phyloP scores from a whole-genome alignment of 169 alveolate genomes.

The Neospora caninum region DNA sequence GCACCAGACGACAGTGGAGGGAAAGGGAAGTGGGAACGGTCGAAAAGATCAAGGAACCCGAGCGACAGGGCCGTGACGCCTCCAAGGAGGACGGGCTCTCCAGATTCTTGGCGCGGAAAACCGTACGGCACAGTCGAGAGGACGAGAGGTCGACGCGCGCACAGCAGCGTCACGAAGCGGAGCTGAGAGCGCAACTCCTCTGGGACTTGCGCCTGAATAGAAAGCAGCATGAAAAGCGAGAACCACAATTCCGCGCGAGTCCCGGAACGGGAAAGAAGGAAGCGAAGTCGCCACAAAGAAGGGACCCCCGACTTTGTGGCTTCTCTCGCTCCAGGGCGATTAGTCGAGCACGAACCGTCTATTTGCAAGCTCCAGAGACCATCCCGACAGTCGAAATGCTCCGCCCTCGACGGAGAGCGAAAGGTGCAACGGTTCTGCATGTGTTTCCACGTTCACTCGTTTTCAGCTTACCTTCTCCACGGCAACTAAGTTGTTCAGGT shows the following conservation, averaged over 20 bases:
- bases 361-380: too few relatives aligned
- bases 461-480: background rate
- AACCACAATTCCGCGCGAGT: background rate
- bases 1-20: background rate
- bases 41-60: background rate
- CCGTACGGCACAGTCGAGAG: background rate
- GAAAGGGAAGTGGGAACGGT: background rate
- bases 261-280: too few relatives aligned
- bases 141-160: slow-evolving; percentile 10
- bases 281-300: too few relatives aligned
- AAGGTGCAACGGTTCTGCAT: too few relatives aligned
- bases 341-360: too few relatives aligned
- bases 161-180: background rate
- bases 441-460: too few relatives aligned
- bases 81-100: background rate
- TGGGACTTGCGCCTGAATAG: background rate
- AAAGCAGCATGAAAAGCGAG: too few relatives aligned
- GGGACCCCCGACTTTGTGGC: too few relatives aligned
- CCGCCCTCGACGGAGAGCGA: too few relatives aligned
- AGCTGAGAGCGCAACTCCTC: slow-evolving; percentile 29
- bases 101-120: background rate
- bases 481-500: background rate
- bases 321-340: too few relatives aligned
- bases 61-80: background rate
- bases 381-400: too few relatives aligned